Evolutionary conservation across 257 asterid genomes (phyloP), one percentile per base, ranked within the genome.

Genomic region (Gynochthodes officinalis): DNA sequence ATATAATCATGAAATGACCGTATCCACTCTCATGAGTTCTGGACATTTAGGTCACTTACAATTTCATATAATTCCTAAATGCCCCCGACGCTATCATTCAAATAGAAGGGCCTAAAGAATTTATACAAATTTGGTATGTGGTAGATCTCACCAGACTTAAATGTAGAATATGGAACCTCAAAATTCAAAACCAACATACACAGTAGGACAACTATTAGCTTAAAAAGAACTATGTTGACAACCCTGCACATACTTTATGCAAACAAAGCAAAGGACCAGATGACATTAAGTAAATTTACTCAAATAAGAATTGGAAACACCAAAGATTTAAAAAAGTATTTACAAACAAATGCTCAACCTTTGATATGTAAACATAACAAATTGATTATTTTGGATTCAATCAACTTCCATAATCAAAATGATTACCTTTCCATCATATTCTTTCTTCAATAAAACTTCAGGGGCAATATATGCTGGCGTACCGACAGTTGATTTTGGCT

Each of bases 401-500:
- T 14, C 52, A n/a, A 48, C 4, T 52, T 21, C 40, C 40, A 55
- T 43, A 55, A 32, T 28, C 48, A 43, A 58, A 53, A 37, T 9
- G 5, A 72, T 76, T 73, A 90, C 99, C 96, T 95, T 95, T 66
- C 99, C 99, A 61, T 95, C 99, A 67, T 95, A 95, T 85, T 95
- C 99, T 82, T 92, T 95, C 81, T 95, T 92, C 23, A 90, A 90
- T 78, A 95, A 82, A 80, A 95, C 98, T 73, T 95, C 99, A 0
- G 99, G 99, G 37, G 99, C 99, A 64, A 95, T 95, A 77, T 95
- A 95, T 71, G 99, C 99, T 52, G 99, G 98, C n/a, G 99, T 95
- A 67, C 99, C 99, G 49, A 95, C 99, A 59, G 99, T 95, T 64
- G 99, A 95, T 80, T 95, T 95, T n/a, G 99, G 99, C 78, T 95